phyloP scores from a whole-genome alignment of 192 early-diverging fungal species.

The Gigaspora rosea region DNA sequence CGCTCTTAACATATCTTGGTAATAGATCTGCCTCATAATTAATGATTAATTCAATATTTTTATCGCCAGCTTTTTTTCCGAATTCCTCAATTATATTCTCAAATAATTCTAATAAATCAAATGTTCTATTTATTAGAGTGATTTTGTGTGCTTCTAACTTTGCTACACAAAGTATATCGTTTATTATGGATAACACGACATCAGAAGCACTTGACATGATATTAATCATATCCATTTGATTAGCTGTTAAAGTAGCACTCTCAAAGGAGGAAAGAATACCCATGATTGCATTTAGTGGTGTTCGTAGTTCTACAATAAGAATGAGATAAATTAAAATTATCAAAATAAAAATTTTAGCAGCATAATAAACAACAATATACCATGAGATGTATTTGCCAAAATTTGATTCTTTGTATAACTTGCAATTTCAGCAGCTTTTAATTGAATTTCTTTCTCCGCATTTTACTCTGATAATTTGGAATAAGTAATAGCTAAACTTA shows the following conservation, averaged over 20 bases:
- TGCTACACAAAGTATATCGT: slow-evolving; percentile 46
- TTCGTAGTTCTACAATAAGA: neutral
- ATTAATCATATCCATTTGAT: slow-evolving; percentile 50
- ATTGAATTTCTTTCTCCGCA: slow-evolving; percentile 41
- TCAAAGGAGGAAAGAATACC: slow-evolving; percentile 47
- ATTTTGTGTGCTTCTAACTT: slow-evolving; percentile 46
- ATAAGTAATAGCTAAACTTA: slow-evolving; percentile 42
- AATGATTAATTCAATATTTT: slow-evolving; percentile 51
- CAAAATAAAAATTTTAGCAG: neutral
- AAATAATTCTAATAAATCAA: slow-evolving; percentile 8
- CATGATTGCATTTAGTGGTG: slow-evolving; percentile 38
- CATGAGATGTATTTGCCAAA: slow-evolving; percentile 40
- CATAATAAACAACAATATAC: slow-evolving; percentile 15
- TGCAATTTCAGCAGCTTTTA: slow-evolving; percentile 44
- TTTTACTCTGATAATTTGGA: slow-evolving; percentile 42
- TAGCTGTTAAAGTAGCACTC: slow-evolving; percentile 40
- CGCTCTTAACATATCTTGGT: slow-evolving; percentile 29
- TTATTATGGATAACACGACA: slow-evolving; percentile 46
- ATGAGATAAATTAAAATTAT: neutral
- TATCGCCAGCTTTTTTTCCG: slow-evolving; percentile 41
- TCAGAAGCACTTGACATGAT: slow-evolving; percentile 49
- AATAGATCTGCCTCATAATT: slow-evolving; percentile 30
- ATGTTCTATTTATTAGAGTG: slow-evolving; percentile 50
- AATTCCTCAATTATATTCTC: slow-evolving; percentile 46
- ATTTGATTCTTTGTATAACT: slow-evolving; percentile 50